Conservation (phyloP, 805 yeast species). For the Pichia occidentalis region DNA sequence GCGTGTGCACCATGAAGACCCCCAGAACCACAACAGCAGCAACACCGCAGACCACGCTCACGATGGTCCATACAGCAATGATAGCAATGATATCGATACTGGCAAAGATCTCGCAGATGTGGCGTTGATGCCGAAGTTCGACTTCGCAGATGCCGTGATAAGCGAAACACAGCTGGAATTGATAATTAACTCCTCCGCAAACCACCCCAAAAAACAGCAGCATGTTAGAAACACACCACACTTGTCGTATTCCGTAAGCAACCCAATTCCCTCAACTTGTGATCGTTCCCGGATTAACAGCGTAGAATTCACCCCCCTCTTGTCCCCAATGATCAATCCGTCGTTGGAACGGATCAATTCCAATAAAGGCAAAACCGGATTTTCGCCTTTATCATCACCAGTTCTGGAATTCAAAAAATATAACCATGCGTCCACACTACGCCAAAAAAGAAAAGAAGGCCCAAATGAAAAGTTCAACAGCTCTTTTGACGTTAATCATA, state of each 20-base stretch:
- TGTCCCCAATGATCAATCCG: constrained; percentile 64
- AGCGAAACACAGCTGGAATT: too few relatives aligned
- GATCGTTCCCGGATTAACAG: neutral
- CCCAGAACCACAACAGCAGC: neutral
- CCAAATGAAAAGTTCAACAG: too few relatives aligned
- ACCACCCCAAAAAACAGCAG: too few relatives aligned
- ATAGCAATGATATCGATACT: neutral
- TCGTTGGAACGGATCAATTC: constrained; percentile 34
- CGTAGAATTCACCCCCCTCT: constrained; percentile 55
- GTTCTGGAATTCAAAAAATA: constrained; percentile 47
- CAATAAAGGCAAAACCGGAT: constrained; percentile 20
- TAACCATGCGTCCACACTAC: constrained; percentile 14
- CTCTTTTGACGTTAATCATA: too few relatives aligned
- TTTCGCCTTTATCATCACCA: constrained; percentile 59
- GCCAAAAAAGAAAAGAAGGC: constrained; percentile 28
- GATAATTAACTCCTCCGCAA: too few relatives aligned
- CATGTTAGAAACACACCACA: too few relatives aligned
- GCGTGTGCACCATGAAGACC: too few relatives aligned
- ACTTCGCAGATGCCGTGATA: too few relatives aligned
- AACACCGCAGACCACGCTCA: neutral
- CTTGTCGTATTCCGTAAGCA: too few relatives aligned
- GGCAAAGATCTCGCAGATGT: too few relatives aligned
- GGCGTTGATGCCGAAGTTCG: too few relatives aligned
- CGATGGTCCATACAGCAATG: too few relatives aligned
- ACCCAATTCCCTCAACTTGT: neutral